Base-by-base conservation (phyloP, 2,329 filamentous ascomycete genomes). In the Pseudogymnoascus sp. region DNA sequence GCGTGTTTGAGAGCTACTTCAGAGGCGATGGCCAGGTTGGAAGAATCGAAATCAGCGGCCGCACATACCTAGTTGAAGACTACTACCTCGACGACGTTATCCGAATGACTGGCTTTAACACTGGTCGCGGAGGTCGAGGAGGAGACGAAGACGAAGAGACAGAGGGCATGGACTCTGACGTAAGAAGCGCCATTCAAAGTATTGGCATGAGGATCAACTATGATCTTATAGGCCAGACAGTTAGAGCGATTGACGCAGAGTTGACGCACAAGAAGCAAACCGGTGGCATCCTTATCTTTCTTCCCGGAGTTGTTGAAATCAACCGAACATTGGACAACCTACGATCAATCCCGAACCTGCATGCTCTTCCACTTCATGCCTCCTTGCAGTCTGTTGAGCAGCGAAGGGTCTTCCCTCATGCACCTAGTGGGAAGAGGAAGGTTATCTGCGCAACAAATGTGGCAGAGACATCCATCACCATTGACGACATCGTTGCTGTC, bases 381-480 rank as follows among this genome's bases (percentile, higher is more conserved):
- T 97, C 92, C 0, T 82, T 99, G 1, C 87, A 95, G 69, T 93
- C 93, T 8, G 82, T 82, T 2, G 93, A 97, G 69, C 94, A 99
- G 74, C 88, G 90, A 64, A 84, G 86, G 23, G 94, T 99, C 0
- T 99, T 99, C 72, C 81, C 84, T 28, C 80, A 81, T 12, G 78
- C 94, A 4, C 92, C 93, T 0, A 74, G 78, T 2, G 92, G 92
- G 0, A 92, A 91, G 75, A 84, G 94, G 36, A 99, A 99, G 75
- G 85, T 99, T 11, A 90, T 99, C 35, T 90, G 93, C 5, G 91
- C 94, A 0, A 99, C 94, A 49, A 99, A 99, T 70, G 93, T 99
- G 2, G 94, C 94, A 1, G 94, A 99, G 74, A 99, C 94, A 0
- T 97, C 94, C 2, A 97, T 99, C 73, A 99, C 94, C 0, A 99